These are phyloP conservation scores for Tetrapisispora nanseiensis DNA, from an alignment of 805 yeast species.

Conservation along the genomic window DNA sequence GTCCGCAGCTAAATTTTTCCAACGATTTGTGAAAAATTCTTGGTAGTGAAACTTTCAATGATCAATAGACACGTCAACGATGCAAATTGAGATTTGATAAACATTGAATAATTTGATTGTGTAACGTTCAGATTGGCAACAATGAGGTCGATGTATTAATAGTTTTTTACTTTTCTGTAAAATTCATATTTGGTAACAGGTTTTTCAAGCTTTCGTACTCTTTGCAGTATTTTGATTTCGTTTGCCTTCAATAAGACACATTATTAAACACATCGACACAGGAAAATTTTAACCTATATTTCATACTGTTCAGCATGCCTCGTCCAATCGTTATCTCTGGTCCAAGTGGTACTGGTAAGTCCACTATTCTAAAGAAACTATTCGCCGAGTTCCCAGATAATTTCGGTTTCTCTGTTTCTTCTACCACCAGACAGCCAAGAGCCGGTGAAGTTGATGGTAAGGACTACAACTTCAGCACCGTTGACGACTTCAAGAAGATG, in stretches of 20 bases:
- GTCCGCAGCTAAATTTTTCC: no score
- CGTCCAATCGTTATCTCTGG: slow-evolving; percentile 88
- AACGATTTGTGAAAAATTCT: no score
- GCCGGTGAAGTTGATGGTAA: slow-evolving; percentile 82
- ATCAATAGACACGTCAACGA: no score
- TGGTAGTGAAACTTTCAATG: no score
- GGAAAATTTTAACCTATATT: neutral
- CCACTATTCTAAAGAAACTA: slow-evolving; percentile 81
- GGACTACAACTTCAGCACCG: slow-evolving; percentile 81
- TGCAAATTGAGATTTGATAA: no score
- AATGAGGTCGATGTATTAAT: no score
- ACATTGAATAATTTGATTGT: no score
- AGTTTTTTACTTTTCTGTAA: no score
- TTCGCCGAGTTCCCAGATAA: slow-evolving; percentile 82
- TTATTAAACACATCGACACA: neutral
- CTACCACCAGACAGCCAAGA: slow-evolving; percentile 82
- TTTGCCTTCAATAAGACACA: no score
- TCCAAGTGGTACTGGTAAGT: slow-evolving; percentile 93
- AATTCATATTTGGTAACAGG: no score
- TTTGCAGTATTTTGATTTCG: no score
- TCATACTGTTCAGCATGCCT: neutral
- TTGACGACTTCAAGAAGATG: slow-evolving; percentile 67
- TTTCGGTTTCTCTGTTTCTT: slow-evolving; percentile 90
- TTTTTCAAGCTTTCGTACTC: neutral
- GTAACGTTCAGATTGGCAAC: no score